phyloP scores from a whole-genome alignment of 257 asterid species.

The Sherardia arvensis region DNA sequence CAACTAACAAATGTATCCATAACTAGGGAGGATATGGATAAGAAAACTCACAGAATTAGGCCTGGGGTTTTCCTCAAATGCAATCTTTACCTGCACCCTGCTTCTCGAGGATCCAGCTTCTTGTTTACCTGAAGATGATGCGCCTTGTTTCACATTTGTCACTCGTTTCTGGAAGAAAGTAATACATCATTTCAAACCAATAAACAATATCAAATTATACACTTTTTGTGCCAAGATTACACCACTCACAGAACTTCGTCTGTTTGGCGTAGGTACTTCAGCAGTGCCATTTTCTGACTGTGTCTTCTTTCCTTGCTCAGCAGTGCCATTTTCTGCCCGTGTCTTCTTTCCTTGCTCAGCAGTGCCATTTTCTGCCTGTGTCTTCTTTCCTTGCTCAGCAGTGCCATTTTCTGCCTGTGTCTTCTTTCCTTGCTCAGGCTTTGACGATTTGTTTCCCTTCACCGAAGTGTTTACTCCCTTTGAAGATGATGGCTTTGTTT shows the following conservation, averaged over 20 bases:
- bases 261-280: not conserved
- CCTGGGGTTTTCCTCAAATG: not conserved
- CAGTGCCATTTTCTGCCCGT: not conserved
- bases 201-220: not conserved
- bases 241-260: slow-evolving; percentile 13
- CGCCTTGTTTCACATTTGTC: not conserved
- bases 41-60: slow-evolving; percentile 10
- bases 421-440: slow-evolving; percentile 14
- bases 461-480: not conserved
- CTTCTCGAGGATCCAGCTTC: slow-evolving; percentile 2
- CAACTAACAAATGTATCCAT: not conserved
- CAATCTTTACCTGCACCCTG: slow-evolving; percentile 3
- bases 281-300: not conserved
- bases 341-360: slow-evolving; percentile 11
- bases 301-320: slow-evolving; percentile 15
- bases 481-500: not conserved
- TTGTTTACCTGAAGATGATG: not conserved
- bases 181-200: not conserved
- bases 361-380: not conserved
- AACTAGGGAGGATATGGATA: not conserved
- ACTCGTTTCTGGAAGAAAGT: slow-evolving; percentile 6
- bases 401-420: not conserved
- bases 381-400: slow-evolving; percentile 10
- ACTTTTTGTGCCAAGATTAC: not conserved
- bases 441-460: slow-evolving; percentile 5